These are phyloP conservation scores for Cryphonectria japonica DNA, from an alignment of 2,329 filamentous ascomycete genomes.

Conservation along the genomic window DNA sequence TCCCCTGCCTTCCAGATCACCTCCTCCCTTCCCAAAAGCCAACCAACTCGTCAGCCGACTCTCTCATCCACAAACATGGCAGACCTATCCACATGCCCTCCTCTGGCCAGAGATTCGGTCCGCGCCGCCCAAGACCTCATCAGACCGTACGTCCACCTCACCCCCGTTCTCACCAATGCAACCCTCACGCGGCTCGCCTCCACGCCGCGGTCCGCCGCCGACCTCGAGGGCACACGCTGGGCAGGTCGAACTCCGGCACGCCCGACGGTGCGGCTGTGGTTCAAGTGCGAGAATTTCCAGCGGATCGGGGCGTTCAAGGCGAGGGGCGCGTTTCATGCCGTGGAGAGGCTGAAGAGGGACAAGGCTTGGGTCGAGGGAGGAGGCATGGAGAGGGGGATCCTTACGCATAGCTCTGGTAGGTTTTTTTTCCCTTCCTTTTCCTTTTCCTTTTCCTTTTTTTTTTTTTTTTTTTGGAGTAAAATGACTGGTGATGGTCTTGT, in stretches of 20 bases:
- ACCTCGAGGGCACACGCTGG: slow-evolving; percentile 60
- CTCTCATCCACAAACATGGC: slow-evolving; percentile 47
- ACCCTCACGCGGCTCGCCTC: slow-evolving; percentile 78
- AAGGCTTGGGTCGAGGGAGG: slow-evolving; percentile 63
- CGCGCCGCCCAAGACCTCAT: slow-evolving; percentile 73
- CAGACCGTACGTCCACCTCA: slow-evolving; percentile 75
- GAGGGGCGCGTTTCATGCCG: slow-evolving; percentile 85
- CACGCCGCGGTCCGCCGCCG: slow-evolving; percentile 57
- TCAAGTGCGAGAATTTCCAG: slow-evolving; percentile 96
- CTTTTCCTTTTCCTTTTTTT: too few species aligned
- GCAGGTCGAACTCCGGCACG: slow-evolving; percentile 57
- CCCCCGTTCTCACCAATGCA: slow-evolving; percentile 78
- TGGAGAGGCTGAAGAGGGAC: slow-evolving; percentile 68
- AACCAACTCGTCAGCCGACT: not conserved
- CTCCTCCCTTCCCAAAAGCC: not conserved
- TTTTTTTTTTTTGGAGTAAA: too few species aligned
- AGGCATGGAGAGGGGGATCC: slow-evolving; percentile 70
- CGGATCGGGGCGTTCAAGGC: slow-evolving; percentile 91
- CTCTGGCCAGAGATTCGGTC: slow-evolving; percentile 75
- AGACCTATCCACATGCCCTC: slow-evolving; percentile 57
- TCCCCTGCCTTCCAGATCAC: too few species aligned
- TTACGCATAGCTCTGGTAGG: slow-evolving; percentile 86
- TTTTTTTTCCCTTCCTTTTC: slow-evolving; percentile 8
- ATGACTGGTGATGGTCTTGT: too few species aligned
- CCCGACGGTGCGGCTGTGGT: slow-evolving; percentile 76